These are phyloP conservation scores for Diaporthe nobilis DNA, from an alignment of 2,329 filamentous ascomycete genomes.

Conservation along the genomic window DNA sequence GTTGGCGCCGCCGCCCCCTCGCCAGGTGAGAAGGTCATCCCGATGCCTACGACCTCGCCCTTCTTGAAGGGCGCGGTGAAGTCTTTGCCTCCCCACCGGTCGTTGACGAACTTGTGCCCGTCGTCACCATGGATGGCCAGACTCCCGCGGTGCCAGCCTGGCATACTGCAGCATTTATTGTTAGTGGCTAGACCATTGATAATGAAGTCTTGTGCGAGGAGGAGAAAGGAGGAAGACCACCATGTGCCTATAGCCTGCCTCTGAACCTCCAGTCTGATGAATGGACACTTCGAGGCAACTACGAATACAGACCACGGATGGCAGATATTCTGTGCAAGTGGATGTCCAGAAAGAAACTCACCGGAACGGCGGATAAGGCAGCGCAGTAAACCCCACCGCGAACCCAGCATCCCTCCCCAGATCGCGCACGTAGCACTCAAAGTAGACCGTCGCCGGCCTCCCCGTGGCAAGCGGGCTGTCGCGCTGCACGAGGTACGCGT, in stretches of 20 bases:
- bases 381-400: conserved; percentile 78
- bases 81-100: conserved; percentile 78
- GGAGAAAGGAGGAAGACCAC: too few species aligned
- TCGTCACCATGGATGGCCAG: conserved; percentile 86
- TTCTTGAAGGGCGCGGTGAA: conserved; percentile 75
- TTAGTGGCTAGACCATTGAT: neutral
- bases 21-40: conserved; percentile 71
- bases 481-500: conserved; percentile 74
- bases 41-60: conserved; percentile 79
- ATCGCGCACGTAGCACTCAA: conserved; percentile 69
- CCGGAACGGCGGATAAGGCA: conserved; percentile 83
- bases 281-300: neutral
- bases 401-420: conserved; percentile 52
- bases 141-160: conserved; percentile 84
- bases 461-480: conserved; percentile 67
- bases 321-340: neutral
- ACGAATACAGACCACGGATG: neutral
- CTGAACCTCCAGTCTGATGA: neutral
- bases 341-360: neutral
- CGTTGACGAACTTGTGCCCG: conserved; percentile 82
- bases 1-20: conserved; percentile 3
- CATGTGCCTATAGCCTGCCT: neutral
- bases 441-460: conserved; percentile 73
- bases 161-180: conserved; percentile 58
- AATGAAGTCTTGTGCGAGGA: too few species aligned